Percentiles rank a stretch among this genome's conserved stretches.
phyloP scores from a whole-genome alignment of 2,329 filamentous ascomycete species.

The Scopulariopsis brevicaulis region DNA sequence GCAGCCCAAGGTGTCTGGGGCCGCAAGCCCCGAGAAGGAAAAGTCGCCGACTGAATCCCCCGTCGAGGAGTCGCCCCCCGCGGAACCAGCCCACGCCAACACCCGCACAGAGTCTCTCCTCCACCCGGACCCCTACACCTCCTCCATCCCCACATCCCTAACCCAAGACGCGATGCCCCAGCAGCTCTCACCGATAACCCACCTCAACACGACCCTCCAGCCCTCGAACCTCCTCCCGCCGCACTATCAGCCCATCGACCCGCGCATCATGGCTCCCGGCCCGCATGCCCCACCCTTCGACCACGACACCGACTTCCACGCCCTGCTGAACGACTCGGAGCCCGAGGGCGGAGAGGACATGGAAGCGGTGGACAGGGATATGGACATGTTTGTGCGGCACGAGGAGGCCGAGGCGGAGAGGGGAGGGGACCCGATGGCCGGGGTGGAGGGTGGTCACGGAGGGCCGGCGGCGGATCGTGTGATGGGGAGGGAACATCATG shows the following conservation, averaged over 20 bases:
- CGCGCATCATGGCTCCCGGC: conserved; percentile 39
- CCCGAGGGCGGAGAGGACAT: conserved; percentile 18
- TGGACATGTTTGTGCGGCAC: conserved; percentile 40
- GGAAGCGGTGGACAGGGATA: conserved; percentile 30
- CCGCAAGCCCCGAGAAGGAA: conserved; percentile 1
- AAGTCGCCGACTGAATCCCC: not conserved
- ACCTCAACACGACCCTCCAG: conserved; percentile 16
- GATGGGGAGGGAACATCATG: not conserved
- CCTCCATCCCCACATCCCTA: not conserved
- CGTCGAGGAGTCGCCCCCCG: conserved; percentile 3
- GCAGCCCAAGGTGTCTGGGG: not conserved
- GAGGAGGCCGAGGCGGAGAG: conserved; percentile 27
- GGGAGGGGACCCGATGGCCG: not conserved
- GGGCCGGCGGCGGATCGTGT: not conserved
- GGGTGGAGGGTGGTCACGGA: not conserved
- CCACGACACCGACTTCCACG: conserved; percentile 38
- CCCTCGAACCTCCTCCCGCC: conserved; percentile 19
- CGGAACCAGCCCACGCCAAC: not conserved
- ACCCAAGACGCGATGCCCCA: conserved; percentile 7
- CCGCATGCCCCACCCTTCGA: conserved; percentile 9
- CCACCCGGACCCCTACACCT: not conserved
- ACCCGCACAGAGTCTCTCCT: not conserved
- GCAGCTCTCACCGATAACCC: not conserved
- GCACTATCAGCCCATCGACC: conserved; percentile 43
- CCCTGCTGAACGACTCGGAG: conserved; percentile 34